Base-by-base conservation (phyloP, 2,329 filamentous ascomycete genomes). In the Tympanopsis confertula region DNA sequence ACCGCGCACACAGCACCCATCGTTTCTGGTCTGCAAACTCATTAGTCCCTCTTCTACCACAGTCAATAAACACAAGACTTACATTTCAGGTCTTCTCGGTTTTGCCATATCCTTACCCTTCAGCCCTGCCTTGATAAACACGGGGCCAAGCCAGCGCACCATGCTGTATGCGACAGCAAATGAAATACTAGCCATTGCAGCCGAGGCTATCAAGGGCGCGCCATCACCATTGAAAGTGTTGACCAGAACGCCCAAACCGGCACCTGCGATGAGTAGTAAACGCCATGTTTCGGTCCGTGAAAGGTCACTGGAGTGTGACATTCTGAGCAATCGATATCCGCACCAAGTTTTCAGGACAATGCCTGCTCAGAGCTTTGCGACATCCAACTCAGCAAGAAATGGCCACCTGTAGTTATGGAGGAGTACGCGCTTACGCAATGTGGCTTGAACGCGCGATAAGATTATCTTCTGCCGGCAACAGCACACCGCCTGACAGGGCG, bases 1-100 rank as follows among this genome's bases (percentile, higher is more conserved):
- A 80, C 66, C 4, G 77, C 77, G 46, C 74, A 78, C 18, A 82
- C 68, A 29, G 77, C 71, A 13, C 78, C 78, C 77, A 82, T 82
- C 33, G 71, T 74, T 51, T 82, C 78, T 17, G 78, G 78, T 54
- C 30, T 33, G 30, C 30, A 10, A 33, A 33, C 7, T n/a, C 10
- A 18, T 33, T 33, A 33, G 30, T 15, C 7, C 15, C n/a, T n/a
- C n/a, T n/a, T n/a, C n/a, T n/a, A n/a, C n/a, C n/a, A n/a, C n/a
- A n/a, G n/a, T n/a, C 17, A 33, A 10, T 33, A 7, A 7, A 18
- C 30, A 7, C 10, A 33, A 15, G 7, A 33, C 30, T 7, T 33
- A 33, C 30, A 82, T 74, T 50, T 80, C 76, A 38, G 65, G 65
- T 41, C 65, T 66, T 46, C 66, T 70, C 41, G 67, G 60, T 55